Conservation (phyloP, 495 filamentous ascomycete species). For the Stereocaulon alpinum region DNA sequence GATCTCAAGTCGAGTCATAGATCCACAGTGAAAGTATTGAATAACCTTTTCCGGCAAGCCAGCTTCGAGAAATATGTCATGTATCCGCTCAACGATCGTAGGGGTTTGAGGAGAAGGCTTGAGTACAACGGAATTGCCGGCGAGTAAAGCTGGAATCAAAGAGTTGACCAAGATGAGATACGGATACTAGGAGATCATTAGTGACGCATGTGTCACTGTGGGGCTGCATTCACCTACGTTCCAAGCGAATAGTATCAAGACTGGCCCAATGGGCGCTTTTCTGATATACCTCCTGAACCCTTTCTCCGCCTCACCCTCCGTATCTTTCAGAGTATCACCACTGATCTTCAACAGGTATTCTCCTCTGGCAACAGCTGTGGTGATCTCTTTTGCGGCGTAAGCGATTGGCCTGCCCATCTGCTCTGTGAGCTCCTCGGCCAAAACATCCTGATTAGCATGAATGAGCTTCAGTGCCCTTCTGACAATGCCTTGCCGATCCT, state of each 20-base stretch:
- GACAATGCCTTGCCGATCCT: slow-evolving; percentile 64
- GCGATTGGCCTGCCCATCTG: slow-evolving; percentile 92
- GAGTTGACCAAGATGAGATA: slow-evolving; percentile 88
- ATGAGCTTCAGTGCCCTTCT: slow-evolving; percentile 62
- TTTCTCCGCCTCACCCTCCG: slow-evolving; percentile 66
- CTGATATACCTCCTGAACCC: slow-evolving; percentile 84
- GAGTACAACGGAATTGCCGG: slow-evolving; percentile 79
- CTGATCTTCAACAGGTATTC: slow-evolving; percentile 76
- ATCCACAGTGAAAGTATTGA: slow-evolving; percentile 83
- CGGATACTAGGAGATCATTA: slow-evolving; percentile 55
- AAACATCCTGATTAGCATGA: slow-evolving; percentile 57
- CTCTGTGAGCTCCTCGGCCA: slow-evolving; percentile 76
- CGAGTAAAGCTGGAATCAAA: slow-evolving; percentile 74
- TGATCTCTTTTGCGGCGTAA: slow-evolving; percentile 70
- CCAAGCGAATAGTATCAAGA: slow-evolving; percentile 86
- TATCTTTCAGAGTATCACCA: slow-evolving; percentile 44
- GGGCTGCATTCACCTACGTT: slow-evolving; percentile 41
- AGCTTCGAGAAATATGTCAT: slow-evolving; percentile 62
- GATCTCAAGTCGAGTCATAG: slow-evolving; percentile 55
- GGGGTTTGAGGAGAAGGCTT: slow-evolving; percentile 94
- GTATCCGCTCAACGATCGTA: slow-evolving; percentile 73
- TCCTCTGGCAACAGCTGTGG: slow-evolving; percentile 68
- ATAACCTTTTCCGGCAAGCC: slow-evolving; percentile 72
- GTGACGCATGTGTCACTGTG: neutral
- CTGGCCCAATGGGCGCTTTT: slow-evolving; percentile 74